phyloP scores from a whole-genome alignment of 257 asterid species.

The Penstemon newberryi region DNA sequence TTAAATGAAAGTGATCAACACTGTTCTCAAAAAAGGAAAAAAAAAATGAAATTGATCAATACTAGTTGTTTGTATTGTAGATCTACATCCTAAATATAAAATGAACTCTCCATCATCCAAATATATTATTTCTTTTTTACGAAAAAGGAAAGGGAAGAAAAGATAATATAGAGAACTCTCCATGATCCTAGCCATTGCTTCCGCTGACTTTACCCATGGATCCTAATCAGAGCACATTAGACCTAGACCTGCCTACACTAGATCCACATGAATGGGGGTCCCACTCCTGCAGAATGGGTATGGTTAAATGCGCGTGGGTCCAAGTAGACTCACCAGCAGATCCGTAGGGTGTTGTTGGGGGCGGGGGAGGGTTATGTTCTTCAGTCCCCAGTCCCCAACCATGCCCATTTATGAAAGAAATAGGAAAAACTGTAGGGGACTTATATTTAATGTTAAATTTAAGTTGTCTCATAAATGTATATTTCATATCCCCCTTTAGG shows the following conservation, averaged over 20 bases:
- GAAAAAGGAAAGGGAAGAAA: neutral
- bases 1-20: too few species aligned
- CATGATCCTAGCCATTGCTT: neutral
- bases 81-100: too few species aligned
- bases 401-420: too few species aligned
- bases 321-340: neutral
- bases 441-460: too few species aligned
- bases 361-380: neutral
- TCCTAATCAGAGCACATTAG: neutral
- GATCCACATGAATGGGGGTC: slow-evolving; percentile 13
- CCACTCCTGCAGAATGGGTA: neutral
- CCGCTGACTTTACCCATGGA: slow-evolving; percentile 6
- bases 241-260: neutral
- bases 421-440: too few species aligned
- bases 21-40: too few species aligned
- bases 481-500: too few species aligned
- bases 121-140: neutral
- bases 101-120: too few species aligned
- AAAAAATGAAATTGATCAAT: too few species aligned
- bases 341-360: slow-evolving; percentile 7
- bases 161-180: neutral
- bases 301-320: neutral
- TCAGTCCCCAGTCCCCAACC: too few species aligned
- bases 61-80: too few species aligned
- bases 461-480: too few species aligned